A percentile compares a stretch with the other conserved stretches of the same genome.
Conservation (phyloP, 768 basidiomycete genomes). For the Asterophora lycoperdoides region DNA sequence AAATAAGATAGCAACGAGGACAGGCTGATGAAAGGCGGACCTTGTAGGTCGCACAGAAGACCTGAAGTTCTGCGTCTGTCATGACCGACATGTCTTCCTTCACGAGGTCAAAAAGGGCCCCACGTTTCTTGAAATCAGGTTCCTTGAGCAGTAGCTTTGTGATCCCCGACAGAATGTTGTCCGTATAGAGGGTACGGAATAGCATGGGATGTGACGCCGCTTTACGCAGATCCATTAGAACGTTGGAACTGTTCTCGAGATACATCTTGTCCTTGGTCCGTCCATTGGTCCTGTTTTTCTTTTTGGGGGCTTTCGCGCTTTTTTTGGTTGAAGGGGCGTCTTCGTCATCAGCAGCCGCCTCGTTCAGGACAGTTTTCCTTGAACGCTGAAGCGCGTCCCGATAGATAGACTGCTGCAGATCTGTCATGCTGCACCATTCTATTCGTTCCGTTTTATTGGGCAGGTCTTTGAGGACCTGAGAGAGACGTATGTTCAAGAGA, state of each 20-base stretch:
- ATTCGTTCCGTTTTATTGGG: slow-evolving; percentile 91
- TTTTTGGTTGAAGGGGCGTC: slow-evolving; percentile 24
- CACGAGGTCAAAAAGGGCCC: slow-evolving; percentile 76
- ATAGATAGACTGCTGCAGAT: slow-evolving; percentile 79
- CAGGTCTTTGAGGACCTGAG: slow-evolving; percentile 84
- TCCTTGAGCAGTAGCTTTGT: slow-evolving; percentile 85
- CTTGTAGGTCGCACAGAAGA: slow-evolving; percentile 83
- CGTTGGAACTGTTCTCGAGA: slow-evolving; percentile 82
- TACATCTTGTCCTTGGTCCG: slow-evolving; percentile 63
- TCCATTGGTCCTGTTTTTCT: slow-evolving; percentile 40
- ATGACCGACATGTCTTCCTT: slow-evolving; percentile 98
- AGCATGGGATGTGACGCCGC: slow-evolving; percentile 96
- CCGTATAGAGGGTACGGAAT: slow-evolving; percentile 82
- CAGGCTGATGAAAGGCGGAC: slow-evolving; percentile 36
- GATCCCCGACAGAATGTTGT: slow-evolving; percentile 67
- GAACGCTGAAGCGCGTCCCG: slow-evolving; percentile 81
- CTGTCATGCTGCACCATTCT: slow-evolving; percentile 93
- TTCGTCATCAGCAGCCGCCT: slow-evolving; percentile 23
- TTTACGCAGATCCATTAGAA: slow-evolving; percentile 96
- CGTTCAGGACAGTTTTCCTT: slow-evolving; percentile 69
- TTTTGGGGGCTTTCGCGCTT: slow-evolving; percentile 32
- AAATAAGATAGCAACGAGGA: not conserved
- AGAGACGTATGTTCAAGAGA: not conserved
- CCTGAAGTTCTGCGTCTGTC: slow-evolving; percentile 94
- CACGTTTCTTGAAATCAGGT: slow-evolving; percentile 83